These are phyloP conservation scores for Solioccasus polychromus DNA, from an alignment of 768 basidiomycete genomes.

Conservation along the genomic window DNA sequence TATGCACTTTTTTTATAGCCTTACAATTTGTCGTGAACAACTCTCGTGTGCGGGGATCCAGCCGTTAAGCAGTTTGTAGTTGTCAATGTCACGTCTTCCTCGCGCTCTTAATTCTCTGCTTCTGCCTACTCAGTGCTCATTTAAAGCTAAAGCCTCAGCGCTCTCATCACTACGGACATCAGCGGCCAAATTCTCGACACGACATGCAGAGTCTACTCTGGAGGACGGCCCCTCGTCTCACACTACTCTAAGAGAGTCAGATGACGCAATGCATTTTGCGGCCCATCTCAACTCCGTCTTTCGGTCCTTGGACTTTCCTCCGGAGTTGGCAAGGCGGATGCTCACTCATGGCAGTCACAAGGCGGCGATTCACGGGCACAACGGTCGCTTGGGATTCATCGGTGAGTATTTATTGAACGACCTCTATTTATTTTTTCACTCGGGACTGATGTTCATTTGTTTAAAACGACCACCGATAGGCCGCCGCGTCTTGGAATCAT, in stretches of 20 bases:
- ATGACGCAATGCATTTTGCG: constrained; percentile 32
- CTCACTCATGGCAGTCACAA: constrained; percentile 79
- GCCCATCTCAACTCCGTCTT: constrained; percentile 65
- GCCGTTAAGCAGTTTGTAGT: neutral
- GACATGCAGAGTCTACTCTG: neutral
- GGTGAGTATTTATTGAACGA: constrained; percentile 38
- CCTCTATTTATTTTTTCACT: neutral
- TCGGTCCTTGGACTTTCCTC: constrained; percentile 63
- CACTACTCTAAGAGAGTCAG: constrained; percentile 1
- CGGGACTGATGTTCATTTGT: neutral
- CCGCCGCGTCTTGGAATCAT: constrained; percentile 73
- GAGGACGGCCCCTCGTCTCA: constrained; percentile 6
- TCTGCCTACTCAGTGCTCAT: constrained; percentile 7
- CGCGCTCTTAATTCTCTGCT: constrained; percentile 12
- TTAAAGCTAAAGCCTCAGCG: constrained; percentile 12
- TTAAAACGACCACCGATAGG: constrained; percentile 40
- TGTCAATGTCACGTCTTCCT: constrained; percentile 23
- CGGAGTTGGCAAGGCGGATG: constrained; percentile 66
- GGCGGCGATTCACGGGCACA: constrained; percentile 63
- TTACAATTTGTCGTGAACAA: neutral
- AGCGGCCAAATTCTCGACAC: constrained; percentile 14
- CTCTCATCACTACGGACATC: constrained; percentile 17
- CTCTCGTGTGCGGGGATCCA: constrained; percentile 9
- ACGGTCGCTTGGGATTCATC: constrained; percentile 67
- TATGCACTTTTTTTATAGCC: constrained; percentile 5